Conservation (phyloP, 2,329 filamentous ascomycete species). For the Scleromitrula shiraiana region DNA sequence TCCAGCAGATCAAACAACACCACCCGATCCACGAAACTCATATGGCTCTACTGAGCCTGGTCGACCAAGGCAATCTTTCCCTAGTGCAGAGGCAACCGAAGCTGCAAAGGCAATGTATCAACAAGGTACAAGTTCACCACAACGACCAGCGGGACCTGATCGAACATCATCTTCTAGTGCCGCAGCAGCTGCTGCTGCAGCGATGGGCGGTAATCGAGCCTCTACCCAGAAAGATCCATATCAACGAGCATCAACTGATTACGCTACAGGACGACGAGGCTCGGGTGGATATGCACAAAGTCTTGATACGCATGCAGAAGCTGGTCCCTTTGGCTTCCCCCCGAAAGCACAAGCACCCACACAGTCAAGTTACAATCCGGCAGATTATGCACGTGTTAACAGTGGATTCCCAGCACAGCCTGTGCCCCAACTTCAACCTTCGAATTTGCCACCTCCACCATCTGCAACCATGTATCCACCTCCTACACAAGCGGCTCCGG, state of each 20-base stretch:
- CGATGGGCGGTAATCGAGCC: constrained; percentile 27
- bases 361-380: constrained; percentile 68
- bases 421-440: constrained; percentile 28
- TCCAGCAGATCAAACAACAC: constrained; percentile 11
- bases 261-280: constrained; percentile 16
- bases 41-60: constrained; percentile 24
- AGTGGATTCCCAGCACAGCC: constrained; percentile 40
- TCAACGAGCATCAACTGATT: constrained; percentile 25
- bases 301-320: constrained; percentile 21
- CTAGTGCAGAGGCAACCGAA: constrained; percentile 49
- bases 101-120: constrained; percentile 57
- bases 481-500: constrained; percentile 23
- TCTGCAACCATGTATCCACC: constrained; percentile 26
- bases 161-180: constrained; percentile 42
- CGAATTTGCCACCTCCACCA: constrained; percentile 23
- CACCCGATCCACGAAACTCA: constrained; percentile 21
- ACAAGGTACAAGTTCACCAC: constrained; percentile 39
- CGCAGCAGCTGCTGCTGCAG: constrained; percentile 48
- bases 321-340: constrained; percentile 18
- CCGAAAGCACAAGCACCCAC: constrained; percentile 35
- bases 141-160: constrained; percentile 43
- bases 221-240: constrained; percentile 23
- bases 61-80: constrained; percentile 31
- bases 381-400: constrained; percentile 61
- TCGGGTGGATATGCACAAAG: constrained; percentile 18